A percentile compares a stretch with the other conserved stretches of the same genome.
Evolutionary conservation across 805 yeast genomes (phyloP).

Genomic region (Ogataea parapolymorpha): DNA sequence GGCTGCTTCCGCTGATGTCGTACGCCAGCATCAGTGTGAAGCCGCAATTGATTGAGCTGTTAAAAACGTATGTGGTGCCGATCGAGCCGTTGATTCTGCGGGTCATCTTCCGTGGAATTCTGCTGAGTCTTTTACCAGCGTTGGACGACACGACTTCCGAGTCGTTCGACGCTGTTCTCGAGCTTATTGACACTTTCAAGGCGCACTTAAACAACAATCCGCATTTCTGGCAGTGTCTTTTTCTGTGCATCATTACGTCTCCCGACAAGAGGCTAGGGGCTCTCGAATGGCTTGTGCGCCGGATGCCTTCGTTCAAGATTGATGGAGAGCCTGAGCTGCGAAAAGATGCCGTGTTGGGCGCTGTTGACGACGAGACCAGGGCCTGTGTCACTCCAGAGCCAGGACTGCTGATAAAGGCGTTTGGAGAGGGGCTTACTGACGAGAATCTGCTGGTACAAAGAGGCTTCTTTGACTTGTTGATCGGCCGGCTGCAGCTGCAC

Average conservation of each 20-base stretch:
- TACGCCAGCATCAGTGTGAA: slow-evolving; percentile 88
- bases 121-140: slow-evolving; percentile 78
- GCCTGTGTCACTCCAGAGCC: slow-evolving; percentile 73
- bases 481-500: slow-evolving; percentile 62
- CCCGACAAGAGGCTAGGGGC: slow-evolving; percentile 84
- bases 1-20: slow-evolving; percentile 83
- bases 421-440: slow-evolving; percentile 61
- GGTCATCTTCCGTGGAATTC: slow-evolving; percentile 60
- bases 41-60: slow-evolving; percentile 66
- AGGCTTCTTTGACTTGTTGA: slow-evolving; percentile 81
- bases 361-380: slow-evolving; percentile 41
- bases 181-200: slow-evolving; percentile 59
- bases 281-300: slow-evolving; percentile 64
- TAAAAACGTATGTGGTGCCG: slow-evolving; percentile 51
- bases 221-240: slow-evolving; percentile 84
- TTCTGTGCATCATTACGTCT: slow-evolving; percentile 69
- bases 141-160: slow-evolving; percentile 92
- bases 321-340: slow-evolving; percentile 4
- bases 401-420: slow-evolving; percentile 72
- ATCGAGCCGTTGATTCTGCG: slow-evolving; percentile 49
- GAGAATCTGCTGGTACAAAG: slow-evolving; percentile 76
- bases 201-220: slow-evolving; percentile 57
- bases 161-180: slow-evolving; percentile 59
- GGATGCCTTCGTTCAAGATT: slow-evolving; percentile 56
- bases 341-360: slow-evolving; percentile 22